These are phyloP conservation scores for Purshia tridentata DNA, from an alignment of 306 rosid species.

Conservation along the genomic window DNA sequence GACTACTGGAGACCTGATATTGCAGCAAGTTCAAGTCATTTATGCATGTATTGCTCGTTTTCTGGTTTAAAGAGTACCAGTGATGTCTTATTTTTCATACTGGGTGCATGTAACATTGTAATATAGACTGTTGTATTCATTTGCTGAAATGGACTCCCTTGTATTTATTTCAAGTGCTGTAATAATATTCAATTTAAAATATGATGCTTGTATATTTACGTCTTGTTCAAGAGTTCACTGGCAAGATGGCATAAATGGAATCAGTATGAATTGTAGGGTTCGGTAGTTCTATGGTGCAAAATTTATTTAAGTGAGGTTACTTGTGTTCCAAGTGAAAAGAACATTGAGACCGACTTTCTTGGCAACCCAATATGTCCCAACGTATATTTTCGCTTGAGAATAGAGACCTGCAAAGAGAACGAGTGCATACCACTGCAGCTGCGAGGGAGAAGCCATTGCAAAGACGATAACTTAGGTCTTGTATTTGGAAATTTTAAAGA, in stretches of 20 bases:
- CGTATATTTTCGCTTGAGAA: too few species aligned
- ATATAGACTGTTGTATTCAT: background rate
- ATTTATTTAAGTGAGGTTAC: too few species aligned
- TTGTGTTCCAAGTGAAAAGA: too few species aligned
- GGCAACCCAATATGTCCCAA: too few species aligned
- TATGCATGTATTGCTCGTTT: slow-evolving; percentile 73
- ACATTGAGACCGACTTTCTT: too few species aligned
- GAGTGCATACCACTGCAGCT: too few species aligned
- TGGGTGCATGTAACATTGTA: slow-evolving; percentile 28
- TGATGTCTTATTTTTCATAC: background rate
- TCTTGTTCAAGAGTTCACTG: background rate
- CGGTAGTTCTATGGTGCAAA: too few species aligned
- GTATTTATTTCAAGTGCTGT: background rate
- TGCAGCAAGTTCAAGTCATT: slow-evolving; percentile 91
- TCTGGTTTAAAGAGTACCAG: slow-evolving; percentile 88
- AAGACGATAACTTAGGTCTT: too few species aligned
- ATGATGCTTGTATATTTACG: background rate
- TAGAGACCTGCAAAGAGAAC: too few species aligned
- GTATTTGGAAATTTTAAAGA: too few species aligned
- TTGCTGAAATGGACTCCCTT: background rate
- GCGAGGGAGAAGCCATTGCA: too few species aligned
- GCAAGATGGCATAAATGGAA: background rate
- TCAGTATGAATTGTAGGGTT: too few species aligned
- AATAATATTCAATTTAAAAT: background rate
- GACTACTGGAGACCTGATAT: slow-evolving; percentile 67